Base-by-base conservation (phyloP, 2,329 filamentous ascomycete genomes). In the Metarhizium robertsii region DNA sequence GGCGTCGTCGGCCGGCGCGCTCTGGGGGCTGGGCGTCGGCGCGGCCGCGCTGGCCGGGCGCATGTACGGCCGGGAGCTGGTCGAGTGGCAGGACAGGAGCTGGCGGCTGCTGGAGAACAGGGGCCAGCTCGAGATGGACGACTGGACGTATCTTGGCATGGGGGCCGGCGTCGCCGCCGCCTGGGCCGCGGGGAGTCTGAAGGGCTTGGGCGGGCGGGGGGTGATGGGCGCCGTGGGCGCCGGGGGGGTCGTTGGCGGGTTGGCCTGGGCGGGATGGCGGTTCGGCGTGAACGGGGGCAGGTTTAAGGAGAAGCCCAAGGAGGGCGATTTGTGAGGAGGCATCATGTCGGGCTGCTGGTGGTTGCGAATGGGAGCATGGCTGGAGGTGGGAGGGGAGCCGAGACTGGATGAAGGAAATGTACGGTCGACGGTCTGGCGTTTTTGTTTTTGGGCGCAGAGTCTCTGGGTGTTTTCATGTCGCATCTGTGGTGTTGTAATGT, bases 51-150 rank as follows among this genome's bases (percentile, higher is more conserved):
- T 81, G 4, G 65, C 68, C 32, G 71, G 64, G 0, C 70, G 76
- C 2, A 86, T 87, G 83, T 69, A 69, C 53, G 80, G 78, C 0
- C 72, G 74, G 16, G 75, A 81, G 60, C 72, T 77, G 45, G 80
- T 87, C 36, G 83, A 87, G 66, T 87, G 83, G 83, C 69, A 78
- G 62, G 83, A 87, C 64, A 73, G 84, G 18, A 76, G 77, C 55
- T 87, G 83, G 82, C 71, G 84, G 34, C 63, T 87, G 52, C 61
- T 84, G 47, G 79, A 79, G 67, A 86, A 80, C 59, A 65, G 68
- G 45, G 76, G 79, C 0, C 83, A 87, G 71, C 63, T 79, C 0
- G 73, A 79, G 61, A 75, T 73, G 51, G 83, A 85, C 63, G 79
- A 80, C 61, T 83, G 75, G 73, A 78, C 75, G 20, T 71, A 76